Evolutionary conservation across 371 early-diverging fungal genomes (phyloP).

Genomic region (Chytridium lagenaria): DNA sequence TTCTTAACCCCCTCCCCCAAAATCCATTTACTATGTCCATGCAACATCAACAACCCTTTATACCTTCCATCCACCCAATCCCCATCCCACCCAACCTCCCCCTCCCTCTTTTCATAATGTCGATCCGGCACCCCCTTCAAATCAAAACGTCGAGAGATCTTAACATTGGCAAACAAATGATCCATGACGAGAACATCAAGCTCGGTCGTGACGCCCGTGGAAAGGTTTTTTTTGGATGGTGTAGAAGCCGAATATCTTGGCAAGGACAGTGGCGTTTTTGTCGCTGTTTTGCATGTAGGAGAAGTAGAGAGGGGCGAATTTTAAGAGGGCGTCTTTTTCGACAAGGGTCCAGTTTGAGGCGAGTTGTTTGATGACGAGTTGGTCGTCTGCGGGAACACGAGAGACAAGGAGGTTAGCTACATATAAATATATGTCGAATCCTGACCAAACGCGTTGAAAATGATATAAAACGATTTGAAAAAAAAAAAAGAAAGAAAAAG

Average conservation of each 20-base stretch:
- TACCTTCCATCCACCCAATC: slow-evolving; percentile 43
- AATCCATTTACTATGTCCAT: slow-evolving; percentile 84
- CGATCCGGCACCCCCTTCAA: slow-evolving; percentile 93
- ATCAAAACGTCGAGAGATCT: slow-evolving; percentile 71
- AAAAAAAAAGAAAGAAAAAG: slow-evolving; percentile 11
- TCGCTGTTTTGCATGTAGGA: slow-evolving; percentile 81
- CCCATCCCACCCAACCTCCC: slow-evolving; percentile 28
- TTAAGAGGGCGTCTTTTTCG: slow-evolving; percentile 87
- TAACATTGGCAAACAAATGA: slow-evolving; percentile 86
- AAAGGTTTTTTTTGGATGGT: slow-evolving; percentile 83
- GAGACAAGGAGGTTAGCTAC: neutral
- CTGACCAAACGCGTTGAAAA: too few species aligned
- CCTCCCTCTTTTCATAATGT: neutral
- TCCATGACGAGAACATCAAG: slow-evolving; percentile 96
- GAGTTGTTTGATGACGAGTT: slow-evolving; percentile 91
- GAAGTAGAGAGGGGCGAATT: slow-evolving; percentile 93
- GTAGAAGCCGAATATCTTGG: slow-evolving; percentile 94
- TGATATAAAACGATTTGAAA: neutral
- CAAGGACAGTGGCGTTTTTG: slow-evolving; percentile 74
- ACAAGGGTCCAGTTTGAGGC: slow-evolving; percentile 49
- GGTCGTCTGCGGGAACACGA: slow-evolving; percentile 70
- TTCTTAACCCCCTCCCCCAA: slow-evolving; percentile 81
- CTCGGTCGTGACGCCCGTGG: slow-evolving; percentile 78
- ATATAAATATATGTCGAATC: too few species aligned
- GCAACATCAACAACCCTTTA: slow-evolving; percentile 82